These are phyloP conservation scores for Microbotryomycetes sp. DNA, from an alignment of 1,284 basidiomycete genomes.

Conservation along the genomic window DNA sequence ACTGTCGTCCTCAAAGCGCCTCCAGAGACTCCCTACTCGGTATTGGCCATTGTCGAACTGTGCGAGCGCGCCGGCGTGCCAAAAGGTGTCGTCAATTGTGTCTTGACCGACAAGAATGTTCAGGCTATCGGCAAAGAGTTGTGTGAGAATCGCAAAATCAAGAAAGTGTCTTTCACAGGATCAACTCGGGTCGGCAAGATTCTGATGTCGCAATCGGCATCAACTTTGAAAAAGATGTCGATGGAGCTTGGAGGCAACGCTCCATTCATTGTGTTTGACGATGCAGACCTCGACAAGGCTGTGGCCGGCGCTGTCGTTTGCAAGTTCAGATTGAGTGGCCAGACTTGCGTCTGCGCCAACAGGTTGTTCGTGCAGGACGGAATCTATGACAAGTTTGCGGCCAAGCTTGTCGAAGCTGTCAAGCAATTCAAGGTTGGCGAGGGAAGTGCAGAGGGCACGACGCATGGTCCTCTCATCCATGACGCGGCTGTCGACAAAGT, in stretches of 20 bases:
- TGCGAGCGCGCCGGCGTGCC: conserved; percentile 76
- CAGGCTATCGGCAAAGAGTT: conserved; percentile 63
- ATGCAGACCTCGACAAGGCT: conserved; percentile 86
- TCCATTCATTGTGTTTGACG: conserved; percentile 92
- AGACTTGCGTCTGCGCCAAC: conserved; percentile 29
- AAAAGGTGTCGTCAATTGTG: conserved; percentile 87
- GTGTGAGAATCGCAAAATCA: conserved; percentile 40
- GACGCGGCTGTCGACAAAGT: conserved; percentile 78
- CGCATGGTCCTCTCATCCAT: conserved; percentile 91
- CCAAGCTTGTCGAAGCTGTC: conserved; percentile 71
- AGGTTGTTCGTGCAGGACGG: conserved; percentile 44
- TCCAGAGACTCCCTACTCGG: conserved; percentile 88
- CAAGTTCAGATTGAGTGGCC: conserved; percentile 60
- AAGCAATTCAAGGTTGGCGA: conserved; percentile 83
- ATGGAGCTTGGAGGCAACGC: conserved; percentile 58
- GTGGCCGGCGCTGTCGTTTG: conserved; percentile 50
- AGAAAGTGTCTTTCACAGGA: conserved; percentile 85
- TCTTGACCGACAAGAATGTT: conserved; percentile 73
- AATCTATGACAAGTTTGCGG: conserved; percentile 78
- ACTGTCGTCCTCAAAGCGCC: conserved; percentile 90
- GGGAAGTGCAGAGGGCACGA: conserved; percentile 65
- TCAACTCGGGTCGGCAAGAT: conserved; percentile 78
- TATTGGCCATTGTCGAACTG: conserved; percentile 71
- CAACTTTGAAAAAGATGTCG: conserved; percentile 76
- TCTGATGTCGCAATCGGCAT: conserved; percentile 71